Conservation (phyloP, 2,329 filamentous ascomycete species). For the Phyllosticta citriasiana region DNA sequence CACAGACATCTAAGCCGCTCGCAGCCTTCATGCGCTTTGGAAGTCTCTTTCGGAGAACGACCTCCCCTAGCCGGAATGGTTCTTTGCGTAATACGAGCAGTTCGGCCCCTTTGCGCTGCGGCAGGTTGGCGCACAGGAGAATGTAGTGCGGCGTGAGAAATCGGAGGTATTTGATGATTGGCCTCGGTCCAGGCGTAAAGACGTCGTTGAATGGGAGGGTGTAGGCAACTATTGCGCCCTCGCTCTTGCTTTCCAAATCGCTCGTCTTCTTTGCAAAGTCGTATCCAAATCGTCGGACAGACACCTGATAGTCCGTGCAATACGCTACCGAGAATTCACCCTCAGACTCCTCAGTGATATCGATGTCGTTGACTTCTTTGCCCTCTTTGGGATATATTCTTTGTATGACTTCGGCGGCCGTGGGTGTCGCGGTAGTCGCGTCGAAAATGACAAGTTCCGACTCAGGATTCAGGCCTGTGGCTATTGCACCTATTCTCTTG, state of each 20-base stretch:
- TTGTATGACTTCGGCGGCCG: conserved; percentile 42
- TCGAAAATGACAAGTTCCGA: not conserved
- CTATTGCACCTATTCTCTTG: conserved; percentile 63
- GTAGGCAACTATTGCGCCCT: conserved; percentile 18
- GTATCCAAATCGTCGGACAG: conserved; percentile 50
- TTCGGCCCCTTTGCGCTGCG: conserved; percentile 45
- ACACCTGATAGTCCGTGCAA: conserved; percentile 67
- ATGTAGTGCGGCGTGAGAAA: conserved; percentile 46
- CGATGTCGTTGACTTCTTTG: conserved; percentile 58
- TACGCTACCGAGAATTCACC: conserved; percentile 64
- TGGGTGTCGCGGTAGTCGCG: conserved; percentile 29
- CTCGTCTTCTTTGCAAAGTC: conserved; percentile 33
- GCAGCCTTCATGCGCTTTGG: conserved; percentile 62
- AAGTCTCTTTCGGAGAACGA: conserved; percentile 48
- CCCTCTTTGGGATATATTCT: conserved; percentile 41
- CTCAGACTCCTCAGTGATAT: conserved; percentile 53
- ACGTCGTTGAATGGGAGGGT: conserved; percentile 21
- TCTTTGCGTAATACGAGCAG: conserved; percentile 49
- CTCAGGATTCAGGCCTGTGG: conserved; percentile 61
- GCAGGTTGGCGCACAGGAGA: conserved; percentile 46
- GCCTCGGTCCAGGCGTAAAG: conserved; percentile 29
- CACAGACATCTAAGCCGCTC: conserved; percentile 66
- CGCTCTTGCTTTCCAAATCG: conserved; percentile 23
- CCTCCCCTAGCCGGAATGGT: conserved; percentile 45
- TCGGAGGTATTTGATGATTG: conserved; percentile 47